These are phyloP conservation scores for Cardamine chenopodiifolia DNA, from an alignment of 345 rosid genomes.

Conservation along the genomic window DNA sequence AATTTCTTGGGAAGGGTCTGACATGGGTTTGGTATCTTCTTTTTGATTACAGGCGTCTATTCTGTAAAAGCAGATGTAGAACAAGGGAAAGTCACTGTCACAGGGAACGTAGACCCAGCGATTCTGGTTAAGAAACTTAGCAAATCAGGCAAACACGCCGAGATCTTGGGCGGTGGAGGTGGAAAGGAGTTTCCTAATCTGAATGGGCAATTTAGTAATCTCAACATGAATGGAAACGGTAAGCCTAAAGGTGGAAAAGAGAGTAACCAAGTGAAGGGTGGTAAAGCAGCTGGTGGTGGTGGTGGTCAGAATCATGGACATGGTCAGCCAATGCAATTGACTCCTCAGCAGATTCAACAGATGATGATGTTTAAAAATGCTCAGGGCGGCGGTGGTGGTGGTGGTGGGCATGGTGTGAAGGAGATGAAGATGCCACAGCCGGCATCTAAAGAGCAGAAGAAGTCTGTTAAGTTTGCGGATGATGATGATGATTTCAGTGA, in stretches of 20 bases:
- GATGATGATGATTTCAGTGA: constrained; percentile 51
- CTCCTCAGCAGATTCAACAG: constrained; percentile 57
- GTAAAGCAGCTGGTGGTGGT: constrained; percentile 33
- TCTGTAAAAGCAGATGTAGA: constrained; percentile 64
- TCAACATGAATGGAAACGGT: constrained; percentile 34
- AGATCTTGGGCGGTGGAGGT: constrained; percentile 57
- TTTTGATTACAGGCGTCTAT: constrained; percentile 65
- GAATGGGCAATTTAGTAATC: constrained; percentile 35
- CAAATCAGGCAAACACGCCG: constrained; percentile 91
- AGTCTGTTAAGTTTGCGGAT: constrained; percentile 66
- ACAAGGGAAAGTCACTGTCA: constrained; percentile 83
- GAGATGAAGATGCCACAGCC: constrained; percentile 39
- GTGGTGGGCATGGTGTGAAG: constrained; percentile 33
- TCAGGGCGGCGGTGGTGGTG: constrained; percentile 1
- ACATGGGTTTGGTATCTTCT: constrained; percentile 1
- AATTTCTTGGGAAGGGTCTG: constrained; percentile 1
- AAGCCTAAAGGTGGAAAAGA: constrained; percentile 46
- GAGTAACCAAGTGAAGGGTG: constrained; percentile 30
- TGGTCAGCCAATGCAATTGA: constrained; percentile 51
- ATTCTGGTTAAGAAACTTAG: constrained; percentile 72
- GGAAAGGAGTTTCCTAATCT: constrained; percentile 49
- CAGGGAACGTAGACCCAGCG: constrained; percentile 78
- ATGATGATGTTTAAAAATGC: constrained; percentile 54
- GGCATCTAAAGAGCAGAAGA: constrained; percentile 58
- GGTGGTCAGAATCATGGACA: constrained; percentile 37